These are phyloP conservation scores for Chrysosporium keratinophilum DNA, from an alignment of 2,329 filamentous ascomycete species.

Conservation along the genomic window DNA sequence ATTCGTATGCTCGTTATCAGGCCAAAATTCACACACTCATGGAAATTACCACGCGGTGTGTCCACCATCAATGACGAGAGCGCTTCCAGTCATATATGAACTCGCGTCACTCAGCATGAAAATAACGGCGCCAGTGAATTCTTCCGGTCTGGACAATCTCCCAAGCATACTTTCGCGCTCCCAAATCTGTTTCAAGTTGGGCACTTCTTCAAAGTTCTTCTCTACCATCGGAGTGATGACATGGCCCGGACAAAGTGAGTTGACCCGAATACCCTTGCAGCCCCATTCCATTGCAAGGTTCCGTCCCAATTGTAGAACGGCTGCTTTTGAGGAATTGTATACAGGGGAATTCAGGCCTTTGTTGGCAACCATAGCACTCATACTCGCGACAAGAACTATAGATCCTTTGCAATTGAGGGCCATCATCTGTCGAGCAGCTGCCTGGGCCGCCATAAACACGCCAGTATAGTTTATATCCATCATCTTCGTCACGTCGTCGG, in stretches of 20 bases:
- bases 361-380: constrained; percentile 43
- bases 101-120: constrained; percentile 58
- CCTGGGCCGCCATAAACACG: constrained; percentile 40
- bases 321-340: constrained; percentile 48
- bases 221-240: constrained; percentile 65
- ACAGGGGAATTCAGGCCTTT: constrained; percentile 36
- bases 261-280: constrained; percentile 43
- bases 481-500: constrained; percentile 35
- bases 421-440: constrained; percentile 31
- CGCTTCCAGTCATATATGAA: constrained; percentile 60
- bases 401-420: constrained; percentile 26
- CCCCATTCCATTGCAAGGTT: constrained; percentile 47
- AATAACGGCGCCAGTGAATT: constrained; percentile 55
- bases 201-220: constrained; percentile 59
- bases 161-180: constrained; percentile 44
- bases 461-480: constrained; percentile 43
- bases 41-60: constrained; percentile 42
- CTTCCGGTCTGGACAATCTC: constrained; percentile 45
- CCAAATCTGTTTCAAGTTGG: constrained; percentile 45
- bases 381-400: constrained; percentile 43
- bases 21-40: not conserved
- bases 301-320: constrained; percentile 43
- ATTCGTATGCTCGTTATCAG: not conserved
- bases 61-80: constrained; percentile 61
- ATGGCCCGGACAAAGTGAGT: constrained; percentile 45